Percentiles rank a stretch among this genome's conserved stretches.
phyloP scores from a whole-genome alignment of 192 early-diverging fungal species.

The Dimargaris verticillata region DNA sequence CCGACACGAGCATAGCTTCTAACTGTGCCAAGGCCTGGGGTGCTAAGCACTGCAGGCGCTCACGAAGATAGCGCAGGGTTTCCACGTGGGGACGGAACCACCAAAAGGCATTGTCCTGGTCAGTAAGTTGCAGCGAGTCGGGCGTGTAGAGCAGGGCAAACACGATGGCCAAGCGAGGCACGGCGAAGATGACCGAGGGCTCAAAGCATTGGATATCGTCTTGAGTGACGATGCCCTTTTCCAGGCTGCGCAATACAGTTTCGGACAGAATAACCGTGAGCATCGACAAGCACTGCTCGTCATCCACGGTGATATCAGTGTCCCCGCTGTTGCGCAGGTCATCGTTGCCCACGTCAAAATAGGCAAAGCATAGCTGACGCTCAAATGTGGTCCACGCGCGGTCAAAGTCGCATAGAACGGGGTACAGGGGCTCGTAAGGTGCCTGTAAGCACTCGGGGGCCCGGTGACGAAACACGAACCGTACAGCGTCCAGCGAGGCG shows the following conservation, averaged over 20 bases:
- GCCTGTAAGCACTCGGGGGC: conserved; percentile 10
- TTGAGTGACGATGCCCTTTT: conserved; percentile 15
- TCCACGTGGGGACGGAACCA: conserved; percentile 38
- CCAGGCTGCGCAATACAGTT: conserved; percentile 31
- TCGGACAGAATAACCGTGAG: conserved; percentile 46
- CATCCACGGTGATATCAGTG: conserved; percentile 33
- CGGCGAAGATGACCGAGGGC: conserved; percentile 35
- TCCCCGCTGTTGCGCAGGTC: conserved; percentile 24
- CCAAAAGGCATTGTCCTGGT: conserved; percentile 33
- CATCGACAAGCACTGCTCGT: conserved; percentile 22
- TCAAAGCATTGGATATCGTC: conserved; percentile 37
- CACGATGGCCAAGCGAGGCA: conserved; percentile 42
- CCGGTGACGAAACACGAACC: conserved; percentile 28
- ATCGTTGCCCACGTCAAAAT: conserved; percentile 38
- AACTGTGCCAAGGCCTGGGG: conserved; percentile 15
- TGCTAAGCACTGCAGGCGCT: conserved; percentile 9
- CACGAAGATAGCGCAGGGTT: conserved; percentile 16
- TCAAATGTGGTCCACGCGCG: conserved; percentile 47
- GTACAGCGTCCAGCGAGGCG: conserved; percentile 34
- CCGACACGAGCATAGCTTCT: conserved; percentile 19
- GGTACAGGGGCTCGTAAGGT: conserved; percentile 26
- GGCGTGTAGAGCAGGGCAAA: conserved; percentile 33
- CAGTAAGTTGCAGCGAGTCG: conserved; percentile 34
- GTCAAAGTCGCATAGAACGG: conserved; percentile 46
- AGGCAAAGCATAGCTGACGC: conserved; percentile 48